Base-by-base conservation (phyloP, 2,329 filamentous ascomycete species). In the Colletotrichum sp. region DNA sequence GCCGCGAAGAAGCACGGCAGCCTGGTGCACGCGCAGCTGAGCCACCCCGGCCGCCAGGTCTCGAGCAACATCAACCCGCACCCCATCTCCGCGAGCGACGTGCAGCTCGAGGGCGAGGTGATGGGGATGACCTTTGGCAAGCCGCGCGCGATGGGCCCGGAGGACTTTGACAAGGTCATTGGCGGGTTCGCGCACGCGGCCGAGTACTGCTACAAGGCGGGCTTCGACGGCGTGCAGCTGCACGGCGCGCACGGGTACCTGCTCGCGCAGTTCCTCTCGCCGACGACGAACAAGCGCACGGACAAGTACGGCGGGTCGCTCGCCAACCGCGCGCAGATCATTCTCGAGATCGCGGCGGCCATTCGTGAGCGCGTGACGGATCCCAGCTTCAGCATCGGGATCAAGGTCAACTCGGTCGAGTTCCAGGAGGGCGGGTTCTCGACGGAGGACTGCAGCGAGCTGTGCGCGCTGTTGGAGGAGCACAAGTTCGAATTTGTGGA, bases 1-100 rank as follows among this genome's bases (percentile, higher is more conserved):
- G 85, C 84, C 1, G 91, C 85, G 18, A 93, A 91, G 82, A 85
- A 85, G 69, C 82, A 90, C 22, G 90, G 89, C 25, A 88, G 85
- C 62, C 84, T 93, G 16, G 85, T 92, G n/a, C 83, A 93, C 15
- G 89, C 86, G 5, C 92, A 94, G 80, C 86, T 94, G 75, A 89
- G 87, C 74, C 92, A 94, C 80, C 91, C 92, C 0, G 92, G 93
- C 15, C 86, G 92, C 0, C 91, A 93, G 80, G 82, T 82, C 22
- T 27, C 79, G 9, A 78, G 78, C 9, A 74, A 74, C 1, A 76
- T 87, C 15, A 82, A 86, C 71, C 79, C 80, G 56, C 69, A 84
- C 36, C 84, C 85, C 9, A 83, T 87, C 66, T 85, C 84, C 18
- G 83, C 86, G 4, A 85, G 83, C 60, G 84, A 86, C 66, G 78